Percentiles rank a stretch among this genome's conserved stretches.
phyloP scores from a whole-genome alignment of 1,284 basidiomycete genomes.

The Irpex sp. region DNA sequence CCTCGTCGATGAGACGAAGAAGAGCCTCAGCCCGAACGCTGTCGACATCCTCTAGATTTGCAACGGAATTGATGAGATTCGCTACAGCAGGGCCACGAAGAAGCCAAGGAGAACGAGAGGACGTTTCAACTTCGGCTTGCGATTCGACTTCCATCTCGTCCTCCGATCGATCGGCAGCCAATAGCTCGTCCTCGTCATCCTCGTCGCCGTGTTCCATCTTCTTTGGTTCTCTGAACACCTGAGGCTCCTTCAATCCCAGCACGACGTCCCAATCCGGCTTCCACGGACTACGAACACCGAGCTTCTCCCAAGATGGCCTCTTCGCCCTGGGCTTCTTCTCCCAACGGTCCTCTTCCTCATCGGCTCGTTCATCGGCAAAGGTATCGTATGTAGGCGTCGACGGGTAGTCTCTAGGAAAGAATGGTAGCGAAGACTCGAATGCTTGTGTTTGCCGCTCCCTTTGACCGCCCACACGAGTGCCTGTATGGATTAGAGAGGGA shows the following conservation, averaged over 20 bases:
- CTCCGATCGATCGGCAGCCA: neutral
- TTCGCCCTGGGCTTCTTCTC: conserved; percentile 81
- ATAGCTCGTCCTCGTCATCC: neutral
- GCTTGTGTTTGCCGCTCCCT: conserved; percentile 70
- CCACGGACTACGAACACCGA: conserved; percentile 72
- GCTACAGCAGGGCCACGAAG: conserved; percentile 41
- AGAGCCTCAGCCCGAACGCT: conserved; percentile 28
- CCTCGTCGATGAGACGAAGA: conserved; percentile 49
- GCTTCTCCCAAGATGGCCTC: conserved; percentile 61
- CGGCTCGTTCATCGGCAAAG: conserved; percentile 42
- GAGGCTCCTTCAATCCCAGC: conserved; percentile 40
- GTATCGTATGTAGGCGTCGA: conserved; percentile 45
- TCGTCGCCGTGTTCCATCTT: neutral
- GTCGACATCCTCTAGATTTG: neutral
- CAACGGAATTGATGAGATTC: conserved; percentile 32
- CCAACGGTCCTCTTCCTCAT: conserved; percentile 61
- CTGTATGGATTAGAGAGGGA: conserved; percentile 73
- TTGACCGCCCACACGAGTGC: conserved; percentile 77
- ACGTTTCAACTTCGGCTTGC: neutral
- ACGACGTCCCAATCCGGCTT: conserved; percentile 66
- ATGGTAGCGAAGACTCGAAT: conserved; percentile 69
- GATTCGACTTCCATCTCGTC: neutral
- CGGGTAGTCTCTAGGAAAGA: conserved; percentile 83
- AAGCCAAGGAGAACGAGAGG: conserved; percentile 52
- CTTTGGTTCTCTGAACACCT: conserved; percentile 24